Percentiles rank a stretch among this genome's conserved stretches.
These are phyloP conservation scores for Candida freyschussii DNA, from an alignment of 1,139 yeast species.

Conservation along the genomic window DNA sequence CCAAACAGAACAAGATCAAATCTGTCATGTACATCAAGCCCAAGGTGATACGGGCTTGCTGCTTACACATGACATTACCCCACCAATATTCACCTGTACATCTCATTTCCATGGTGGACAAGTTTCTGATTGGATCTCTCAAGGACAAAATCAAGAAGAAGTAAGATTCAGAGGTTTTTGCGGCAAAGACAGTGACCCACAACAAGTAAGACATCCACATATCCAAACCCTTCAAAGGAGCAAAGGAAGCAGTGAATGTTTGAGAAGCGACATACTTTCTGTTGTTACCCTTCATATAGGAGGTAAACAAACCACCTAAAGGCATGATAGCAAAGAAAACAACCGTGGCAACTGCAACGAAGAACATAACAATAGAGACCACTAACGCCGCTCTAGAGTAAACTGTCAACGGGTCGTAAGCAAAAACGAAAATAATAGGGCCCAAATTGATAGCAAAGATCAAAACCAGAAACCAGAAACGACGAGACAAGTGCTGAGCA, in stretches of 20 bases:
- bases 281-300: slow-evolving; percentile 83
- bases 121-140: slow-evolving; percentile 87
- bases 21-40: slow-evolving; percentile 93
- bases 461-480: slow-evolving; percentile 67
- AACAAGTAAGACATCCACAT: slow-evolving; percentile 95
- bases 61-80: slow-evolving; percentile 66
- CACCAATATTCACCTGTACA: slow-evolving; percentile 92
- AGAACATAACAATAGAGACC: slow-evolving; percentile 84
- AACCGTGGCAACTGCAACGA: slow-evolving; percentile 79
- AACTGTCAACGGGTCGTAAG: slow-evolving; percentile 67
- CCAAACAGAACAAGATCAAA: slow-evolving; percentile 92
- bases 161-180: slow-evolving; percentile 87
- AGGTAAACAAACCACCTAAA: slow-evolving; percentile 91
- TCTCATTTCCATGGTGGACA: slow-evolving; percentile 61
- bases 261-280: slow-evolving; percentile 92
- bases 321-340: slow-evolving; percentile 93
- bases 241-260: slow-evolving; percentile 91
- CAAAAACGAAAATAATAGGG: slow-evolving; percentile 83
- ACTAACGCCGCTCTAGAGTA: slow-evolving; percentile 73
- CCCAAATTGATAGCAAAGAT: slow-evolving; percentile 72
- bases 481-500: slow-evolving; percentile 92
- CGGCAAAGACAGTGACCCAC: slow-evolving; percentile 85
- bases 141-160: slow-evolving; percentile 85
- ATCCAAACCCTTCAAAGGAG: slow-evolving; percentile 77
- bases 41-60: slow-evolving; percentile 82